These are phyloP conservation scores for Colletotrichum cereale DNA, from an alignment of 2,329 filamentous ascomycete species.

Conservation along the genomic window DNA sequence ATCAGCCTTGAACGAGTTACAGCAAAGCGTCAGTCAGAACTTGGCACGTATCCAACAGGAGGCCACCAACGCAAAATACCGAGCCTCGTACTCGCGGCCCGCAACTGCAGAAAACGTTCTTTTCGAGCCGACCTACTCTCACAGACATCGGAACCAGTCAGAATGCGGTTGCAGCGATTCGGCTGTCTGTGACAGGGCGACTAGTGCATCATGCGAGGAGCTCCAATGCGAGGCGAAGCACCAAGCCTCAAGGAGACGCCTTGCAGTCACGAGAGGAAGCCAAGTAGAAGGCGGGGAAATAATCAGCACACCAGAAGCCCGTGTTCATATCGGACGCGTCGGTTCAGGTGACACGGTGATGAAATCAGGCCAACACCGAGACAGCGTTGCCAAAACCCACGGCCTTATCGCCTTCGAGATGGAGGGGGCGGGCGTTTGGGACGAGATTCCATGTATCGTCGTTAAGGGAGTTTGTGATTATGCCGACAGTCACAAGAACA, in stretches of 20 bases:
- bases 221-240: slow-evolving; percentile 45
- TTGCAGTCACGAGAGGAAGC: slow-evolving; percentile 19
- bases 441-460: slow-evolving; percentile 51
- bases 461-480: slow-evolving; percentile 57
- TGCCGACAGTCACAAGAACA: slow-evolving; percentile 54
- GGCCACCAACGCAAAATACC: slow-evolving; percentile 25
- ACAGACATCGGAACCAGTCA: slow-evolving; percentile 45
- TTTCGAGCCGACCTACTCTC: slow-evolving; percentile 45
- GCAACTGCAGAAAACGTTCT: slow-evolving; percentile 45
- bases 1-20: slow-evolving; percentile 33
- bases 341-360: slow-evolving; percentile 56
- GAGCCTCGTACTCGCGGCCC: slow-evolving; percentile 44
- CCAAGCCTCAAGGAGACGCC: slow-evolving; percentile 29
- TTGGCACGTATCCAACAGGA: slow-evolving; percentile 42
- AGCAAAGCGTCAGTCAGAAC: slow-evolving; percentile 16
- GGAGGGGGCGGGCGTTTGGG: slow-evolving; percentile 50
- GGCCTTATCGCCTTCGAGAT: slow-evolving; percentile 51
- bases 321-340: slow-evolving; percentile 43
- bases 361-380: slow-evolving; percentile 52
- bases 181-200: slow-evolving; percentile 43
- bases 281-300: not conserved
- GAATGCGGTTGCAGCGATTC: slow-evolving; percentile 23
- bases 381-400: slow-evolving; percentile 46
- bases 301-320: not conserved
- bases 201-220: slow-evolving; percentile 43